Conservation (phyloP, 1,139 yeast genomes). For the Blastobotrys persicus region DNA sequence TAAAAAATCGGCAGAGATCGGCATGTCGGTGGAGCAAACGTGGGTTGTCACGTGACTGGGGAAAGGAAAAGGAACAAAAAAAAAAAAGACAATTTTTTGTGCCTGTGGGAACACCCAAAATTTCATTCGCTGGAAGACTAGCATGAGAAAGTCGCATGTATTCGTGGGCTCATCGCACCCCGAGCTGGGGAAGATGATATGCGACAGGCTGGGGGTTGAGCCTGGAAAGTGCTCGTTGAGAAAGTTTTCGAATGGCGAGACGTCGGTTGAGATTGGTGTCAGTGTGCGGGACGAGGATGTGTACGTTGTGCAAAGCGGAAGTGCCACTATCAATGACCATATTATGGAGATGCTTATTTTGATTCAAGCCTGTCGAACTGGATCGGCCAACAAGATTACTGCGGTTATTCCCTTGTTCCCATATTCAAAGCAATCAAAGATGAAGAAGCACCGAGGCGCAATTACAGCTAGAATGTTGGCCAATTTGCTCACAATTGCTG, state of each 20-base stretch:
- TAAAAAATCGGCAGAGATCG: not conserved
- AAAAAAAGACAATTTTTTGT: not conserved
- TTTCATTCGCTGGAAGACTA: not conserved
- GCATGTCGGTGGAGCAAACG: not conserved
- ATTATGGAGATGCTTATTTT: conserved; percentile 93
- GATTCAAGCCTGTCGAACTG: conserved; percentile 95
- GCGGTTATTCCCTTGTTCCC: conserved; percentile 98
- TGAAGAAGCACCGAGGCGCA: conserved; percentile 98
- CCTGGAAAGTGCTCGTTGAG: conserved; percentile 93
- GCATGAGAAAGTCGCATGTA: conserved; percentile 94
- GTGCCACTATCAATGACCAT: conserved; percentile 86
- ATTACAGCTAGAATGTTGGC: conserved; percentile 99
- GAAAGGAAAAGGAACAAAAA: too few relatives aligned
- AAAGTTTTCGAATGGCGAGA: conserved; percentile 95
- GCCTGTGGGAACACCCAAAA: not conserved
- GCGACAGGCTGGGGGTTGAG: conserved; percentile 86
- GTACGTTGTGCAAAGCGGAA: conserved; percentile 91
- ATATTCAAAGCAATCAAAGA: conserved; percentile 93
- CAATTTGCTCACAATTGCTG: conserved; percentile 92
- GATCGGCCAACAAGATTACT: conserved; percentile 93
- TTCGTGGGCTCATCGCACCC: conserved; percentile 97
- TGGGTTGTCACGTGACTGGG: not conserved
- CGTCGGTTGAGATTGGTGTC: conserved; percentile 91
- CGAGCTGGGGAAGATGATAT: conserved; percentile 83
- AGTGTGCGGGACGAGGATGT: conserved; percentile 96